phyloP scores from a whole-genome alignment of 2,329 filamentous ascomycete species.

The Sporothrix phasma region DNA sequence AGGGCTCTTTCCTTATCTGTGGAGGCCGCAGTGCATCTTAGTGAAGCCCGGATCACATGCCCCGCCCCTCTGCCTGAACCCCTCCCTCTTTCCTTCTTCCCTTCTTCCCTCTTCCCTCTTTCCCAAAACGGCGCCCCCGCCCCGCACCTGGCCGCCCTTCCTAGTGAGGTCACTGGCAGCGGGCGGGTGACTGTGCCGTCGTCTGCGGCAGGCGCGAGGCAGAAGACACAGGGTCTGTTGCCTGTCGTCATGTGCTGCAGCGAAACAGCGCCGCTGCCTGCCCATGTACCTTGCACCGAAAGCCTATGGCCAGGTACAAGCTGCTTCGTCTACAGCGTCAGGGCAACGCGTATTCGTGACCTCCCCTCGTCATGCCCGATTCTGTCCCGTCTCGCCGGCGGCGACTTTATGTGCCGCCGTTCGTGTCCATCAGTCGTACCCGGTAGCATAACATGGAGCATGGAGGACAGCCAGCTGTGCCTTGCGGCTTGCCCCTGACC shows the following conservation, averaged over 20 bases:
- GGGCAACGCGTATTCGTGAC: too few species aligned
- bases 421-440: too few species aligned
- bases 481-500: not conserved
- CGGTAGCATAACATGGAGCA: too few species aligned
- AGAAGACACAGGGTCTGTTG: not conserved
- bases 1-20: conserved; percentile 8
- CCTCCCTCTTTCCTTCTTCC: not conserved
- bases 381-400: too few species aligned
- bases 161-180: conserved; percentile 1
- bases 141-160: conserved; percentile 1
- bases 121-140: not conserved
- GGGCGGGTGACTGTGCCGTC: conserved; percentile 5
- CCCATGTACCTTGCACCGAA: not conserved
- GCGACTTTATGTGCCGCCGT: too few species aligned
- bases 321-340: too few species aligned
- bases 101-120: too few species aligned
- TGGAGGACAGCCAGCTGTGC: not conserved
- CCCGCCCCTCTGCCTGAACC: not conserved
- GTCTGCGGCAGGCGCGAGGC: not conserved
- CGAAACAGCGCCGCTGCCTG: not conserved
- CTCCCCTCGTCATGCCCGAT: too few species aligned
- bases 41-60: conserved; percentile 8
- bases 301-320: not conserved
- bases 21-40: not conserved
- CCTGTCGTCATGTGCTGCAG: conserved; percentile 5